These are phyloP conservation scores for Dryas alaskensis DNA, from an alignment of 306 rosid species.

Conservation along the genomic window DNA sequence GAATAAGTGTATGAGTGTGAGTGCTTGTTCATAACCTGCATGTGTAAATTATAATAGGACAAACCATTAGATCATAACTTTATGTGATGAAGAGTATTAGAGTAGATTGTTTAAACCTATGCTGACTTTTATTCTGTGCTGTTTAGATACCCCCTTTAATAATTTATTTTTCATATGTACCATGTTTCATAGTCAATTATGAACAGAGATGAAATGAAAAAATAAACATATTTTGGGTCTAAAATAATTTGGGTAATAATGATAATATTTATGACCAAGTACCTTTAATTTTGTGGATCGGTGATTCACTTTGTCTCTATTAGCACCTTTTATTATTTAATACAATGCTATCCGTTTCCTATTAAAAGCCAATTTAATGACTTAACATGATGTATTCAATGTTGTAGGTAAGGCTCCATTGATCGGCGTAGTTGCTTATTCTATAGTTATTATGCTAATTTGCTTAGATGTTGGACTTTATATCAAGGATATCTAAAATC, in stretches of 20 bases:
- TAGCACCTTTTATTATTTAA: not conserved
- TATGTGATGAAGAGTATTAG: not conserved
- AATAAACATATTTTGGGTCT: too few relatives aligned
- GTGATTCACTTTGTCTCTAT: not conserved
- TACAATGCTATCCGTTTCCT: not conserved
- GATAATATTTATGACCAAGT: not conserved
- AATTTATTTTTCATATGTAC: not conserved
- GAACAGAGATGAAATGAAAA: not conserved
- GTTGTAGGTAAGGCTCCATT: not conserved
- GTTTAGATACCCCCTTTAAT: not conserved
- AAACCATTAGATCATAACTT: not conserved
- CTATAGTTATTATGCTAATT: slow-evolving; percentile 15
- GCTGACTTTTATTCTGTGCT: not conserved
- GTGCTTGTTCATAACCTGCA: not conserved
- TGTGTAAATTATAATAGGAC: not conserved
- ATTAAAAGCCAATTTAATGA: not conserved
- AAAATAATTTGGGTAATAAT: not conserved
- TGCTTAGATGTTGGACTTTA: slow-evolving; percentile 14
- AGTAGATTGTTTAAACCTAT: not conserved
- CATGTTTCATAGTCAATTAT: not conserved
- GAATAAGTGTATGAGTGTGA: not conserved
- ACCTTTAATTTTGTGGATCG: not conserved
- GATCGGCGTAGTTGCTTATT: slow-evolving; percentile 8
- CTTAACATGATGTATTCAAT: not conserved
- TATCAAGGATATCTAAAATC: slow-evolving; percentile 17